These are phyloP conservation scores for Micractinium conductrix DNA, from an alignment of 139 green algal species.

Conservation along the genomic window DNA sequence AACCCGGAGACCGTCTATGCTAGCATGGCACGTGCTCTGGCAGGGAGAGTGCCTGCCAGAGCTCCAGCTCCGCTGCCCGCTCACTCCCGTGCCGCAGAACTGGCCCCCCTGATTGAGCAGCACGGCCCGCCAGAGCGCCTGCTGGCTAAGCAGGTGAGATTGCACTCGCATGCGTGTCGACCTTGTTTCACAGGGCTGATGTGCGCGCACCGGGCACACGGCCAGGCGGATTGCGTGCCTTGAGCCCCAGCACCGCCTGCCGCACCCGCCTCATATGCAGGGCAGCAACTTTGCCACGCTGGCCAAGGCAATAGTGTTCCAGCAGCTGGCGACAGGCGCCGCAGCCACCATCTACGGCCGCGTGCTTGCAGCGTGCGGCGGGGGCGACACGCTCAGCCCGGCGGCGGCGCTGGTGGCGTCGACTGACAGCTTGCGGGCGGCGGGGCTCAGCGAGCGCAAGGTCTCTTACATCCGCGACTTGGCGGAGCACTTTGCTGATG, in stretches of 20 bases:
- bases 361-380: constrained; percentile 41
- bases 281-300: constrained; percentile 44
- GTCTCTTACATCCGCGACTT: constrained; percentile 55
- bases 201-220: no score
- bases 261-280: constrained; percentile 39
- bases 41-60: no score
- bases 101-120: constrained; percentile 48
- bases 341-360: constrained; percentile 50
- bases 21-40: no score
- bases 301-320: constrained; percentile 58
- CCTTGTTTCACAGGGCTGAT: no score
- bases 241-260: constrained; percentile 27
- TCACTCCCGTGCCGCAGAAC: constrained; percentile 20
- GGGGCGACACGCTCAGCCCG: constrained; percentile 12
- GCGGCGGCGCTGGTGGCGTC: constrained; percentile 10
- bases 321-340: constrained; percentile 54
- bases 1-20: no score
- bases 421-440: constrained; percentile 17
- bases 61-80: no score
- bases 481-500: constrained; percentile 45
- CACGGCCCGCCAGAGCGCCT: constrained; percentile 42
- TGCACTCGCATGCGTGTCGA: no score
- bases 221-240: no score
- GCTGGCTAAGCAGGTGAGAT: constrained; percentile 43
- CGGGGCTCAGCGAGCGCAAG: constrained; percentile 44